A percentile compares a stretch with the other conserved stretches of the same genome.
Conservation (phyloP, 441 rosid species). For the Euphorbia celastroides region DNA sequence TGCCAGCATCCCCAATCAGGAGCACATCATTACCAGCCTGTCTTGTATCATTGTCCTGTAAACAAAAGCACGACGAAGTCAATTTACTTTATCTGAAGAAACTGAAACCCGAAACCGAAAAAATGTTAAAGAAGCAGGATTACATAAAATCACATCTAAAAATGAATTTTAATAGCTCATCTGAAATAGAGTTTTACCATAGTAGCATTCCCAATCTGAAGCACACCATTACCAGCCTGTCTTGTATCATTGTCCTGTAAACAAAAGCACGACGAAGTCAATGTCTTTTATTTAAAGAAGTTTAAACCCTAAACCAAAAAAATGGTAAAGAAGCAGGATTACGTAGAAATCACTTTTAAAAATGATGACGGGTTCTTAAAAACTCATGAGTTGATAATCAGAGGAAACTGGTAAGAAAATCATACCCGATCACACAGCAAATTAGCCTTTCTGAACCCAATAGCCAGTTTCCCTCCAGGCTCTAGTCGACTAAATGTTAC, state of each 20-base stretch:
- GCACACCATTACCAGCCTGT: conserved; percentile 35
- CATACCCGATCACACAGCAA: conserved; percentile 80
- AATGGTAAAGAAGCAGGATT: neutral
- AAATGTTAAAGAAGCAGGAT: neutral
- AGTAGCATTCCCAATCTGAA: conserved; percentile 55
- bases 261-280: conserved; percentile 12
- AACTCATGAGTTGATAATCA: neutral
- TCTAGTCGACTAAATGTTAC: conserved; percentile 93
- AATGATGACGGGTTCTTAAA: neutral
- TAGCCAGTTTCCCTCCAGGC: conserved; percentile 91
- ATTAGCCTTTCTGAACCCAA: conserved; percentile 95
- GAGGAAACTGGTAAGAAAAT: conserved; percentile 18
- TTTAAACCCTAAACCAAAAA: neutral
- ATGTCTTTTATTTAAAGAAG: neutral
- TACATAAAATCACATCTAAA: neutral
- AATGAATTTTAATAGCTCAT: conserved; percentile 20
- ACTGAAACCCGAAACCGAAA: neutral
- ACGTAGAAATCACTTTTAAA: neutral
- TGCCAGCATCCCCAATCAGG: conserved; percentile 52
- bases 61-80: conserved; percentile 17
- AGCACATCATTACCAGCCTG: conserved; percentile 37
- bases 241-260: conserved; percentile 63
- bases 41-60: conserved; percentile 61
- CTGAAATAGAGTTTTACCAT: conserved; percentile 20
- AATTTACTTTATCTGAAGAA: neutral